Evolutionary conservation across 2,329 filamentous ascomycete species (phyloP).

Genomic region (Aurifilum marmelostoma): DNA sequence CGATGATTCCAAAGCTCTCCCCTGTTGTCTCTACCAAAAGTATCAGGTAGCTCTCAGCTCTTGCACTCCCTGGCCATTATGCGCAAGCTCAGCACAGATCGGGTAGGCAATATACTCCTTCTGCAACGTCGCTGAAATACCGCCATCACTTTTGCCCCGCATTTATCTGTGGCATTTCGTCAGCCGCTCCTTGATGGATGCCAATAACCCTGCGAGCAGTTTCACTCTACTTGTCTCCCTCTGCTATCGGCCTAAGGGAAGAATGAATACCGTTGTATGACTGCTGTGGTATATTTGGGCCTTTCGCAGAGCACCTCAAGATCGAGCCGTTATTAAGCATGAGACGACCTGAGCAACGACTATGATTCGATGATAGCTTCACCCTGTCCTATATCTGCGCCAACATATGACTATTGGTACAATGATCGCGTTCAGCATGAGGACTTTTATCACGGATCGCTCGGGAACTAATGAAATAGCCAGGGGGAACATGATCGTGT

Average conservation of each 20-base stretch:
- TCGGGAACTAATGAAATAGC: neutral
- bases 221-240: neutral
- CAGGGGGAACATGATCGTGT: neutral
- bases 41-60: no score
- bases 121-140: neutral
- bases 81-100: neutral
- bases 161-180: neutral
- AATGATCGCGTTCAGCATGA: neutral
- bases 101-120: neutral
- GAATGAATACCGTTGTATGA: neutral
- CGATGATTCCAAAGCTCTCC: neutral
- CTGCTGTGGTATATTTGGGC: neutral
- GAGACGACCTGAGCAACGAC: neutral
- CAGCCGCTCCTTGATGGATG: neutral
- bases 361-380: neutral
- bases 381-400: neutral
- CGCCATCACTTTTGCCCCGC: neutral
- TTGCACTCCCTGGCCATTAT: no score
- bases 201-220: neutral
- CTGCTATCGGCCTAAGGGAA: neutral
- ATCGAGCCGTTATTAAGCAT: neutral
- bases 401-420: neutral
- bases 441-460: neutral
- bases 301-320: neutral
- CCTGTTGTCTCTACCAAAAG: neutral